These are phyloP conservation scores for Gonapodya sp. DNA, from an alignment of 192 early-diverging fungal genomes.

Conservation along the genomic window DNA sequence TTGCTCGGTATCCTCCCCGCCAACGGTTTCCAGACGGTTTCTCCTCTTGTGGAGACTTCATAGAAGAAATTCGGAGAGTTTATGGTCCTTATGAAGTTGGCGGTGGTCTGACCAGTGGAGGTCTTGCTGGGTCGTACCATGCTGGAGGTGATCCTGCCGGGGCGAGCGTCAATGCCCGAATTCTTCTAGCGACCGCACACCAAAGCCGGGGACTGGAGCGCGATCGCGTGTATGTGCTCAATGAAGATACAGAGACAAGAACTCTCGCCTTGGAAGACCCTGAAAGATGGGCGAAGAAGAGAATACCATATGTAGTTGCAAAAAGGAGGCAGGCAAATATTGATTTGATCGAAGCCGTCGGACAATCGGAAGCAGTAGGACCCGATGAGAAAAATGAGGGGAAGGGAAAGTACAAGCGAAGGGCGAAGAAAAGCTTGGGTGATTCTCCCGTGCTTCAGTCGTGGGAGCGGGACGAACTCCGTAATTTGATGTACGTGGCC, in stretches of 20 bases:
- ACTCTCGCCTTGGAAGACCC: not conserved
- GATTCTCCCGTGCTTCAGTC: not conserved
- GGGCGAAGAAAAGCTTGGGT: not conserved
- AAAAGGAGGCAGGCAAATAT: not conserved
- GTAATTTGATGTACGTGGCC: conserved; percentile 1
- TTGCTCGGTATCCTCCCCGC: not conserved
- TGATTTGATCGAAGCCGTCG: too few species aligned
- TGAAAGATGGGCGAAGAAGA: not conserved
- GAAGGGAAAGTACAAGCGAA: not conserved
- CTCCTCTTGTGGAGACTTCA: not conserved
- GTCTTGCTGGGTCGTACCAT: not conserved
- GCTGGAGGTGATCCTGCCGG: not conserved
- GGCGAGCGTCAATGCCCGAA: not conserved
- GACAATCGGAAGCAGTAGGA: not conserved
- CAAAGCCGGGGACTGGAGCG: not conserved
- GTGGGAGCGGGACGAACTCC: not conserved
- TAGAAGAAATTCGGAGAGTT: not conserved
- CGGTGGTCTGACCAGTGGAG: not conserved
- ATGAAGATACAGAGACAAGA: not conserved
- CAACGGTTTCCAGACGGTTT: not conserved
- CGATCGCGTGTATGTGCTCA: not conserved
- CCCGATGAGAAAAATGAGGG: not conserved
- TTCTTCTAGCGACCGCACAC: not conserved
- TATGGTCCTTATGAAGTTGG: not conserved
- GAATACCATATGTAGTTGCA: not conserved